Evolutionary conservation across 1,284 basidiomycete genomes (phyloP).

Genomic region (Trametes hirsuta): DNA sequence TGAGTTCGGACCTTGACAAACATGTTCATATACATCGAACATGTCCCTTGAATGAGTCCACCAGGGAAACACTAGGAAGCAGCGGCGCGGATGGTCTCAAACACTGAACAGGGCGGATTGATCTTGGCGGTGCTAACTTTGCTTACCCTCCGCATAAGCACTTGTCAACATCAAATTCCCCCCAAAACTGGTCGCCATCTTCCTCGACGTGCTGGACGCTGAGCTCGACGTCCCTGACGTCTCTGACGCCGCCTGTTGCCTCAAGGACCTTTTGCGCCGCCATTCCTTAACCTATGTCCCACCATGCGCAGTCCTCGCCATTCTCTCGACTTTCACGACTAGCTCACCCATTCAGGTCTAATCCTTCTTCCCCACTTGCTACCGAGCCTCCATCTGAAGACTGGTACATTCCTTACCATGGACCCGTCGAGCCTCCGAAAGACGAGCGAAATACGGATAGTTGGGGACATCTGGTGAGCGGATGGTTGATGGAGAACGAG

Average conservation of each 20-base stretch:
- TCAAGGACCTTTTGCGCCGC: conserved; percentile 2
- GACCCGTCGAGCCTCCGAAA: conserved; percentile 51
- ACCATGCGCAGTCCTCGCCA: conserved; percentile 32
- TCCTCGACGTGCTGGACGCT: conserved; percentile 24
- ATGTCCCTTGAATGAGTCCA: too few relatives aligned
- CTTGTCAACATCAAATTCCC: conserved; percentile 21
- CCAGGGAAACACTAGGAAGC: too few relatives aligned
- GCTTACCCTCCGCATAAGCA: background rate
- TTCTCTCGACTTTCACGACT: conserved; percentile 42
- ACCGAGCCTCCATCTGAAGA: conserved; percentile 40
- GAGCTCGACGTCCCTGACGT: conserved; percentile 12
- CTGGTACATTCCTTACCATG: conserved; percentile 69
- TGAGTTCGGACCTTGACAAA: too few relatives aligned
- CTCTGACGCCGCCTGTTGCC: conserved; percentile 5
- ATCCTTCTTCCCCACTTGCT: conserved; percentile 26
- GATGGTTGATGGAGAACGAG: conserved; percentile 38
- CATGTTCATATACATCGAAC: too few relatives aligned
- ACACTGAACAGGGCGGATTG: background rate
- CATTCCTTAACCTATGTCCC: conserved; percentile 24
- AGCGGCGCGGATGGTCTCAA: too few relatives aligned
- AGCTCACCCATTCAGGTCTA: conserved; percentile 27
- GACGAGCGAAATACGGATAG: conserved; percentile 45
- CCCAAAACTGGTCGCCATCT: conserved; percentile 19
- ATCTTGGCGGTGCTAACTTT: background rate
- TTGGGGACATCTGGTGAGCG: conserved; percentile 51